phyloP scores from a whole-genome alignment of 2,329 filamentous ascomycete species.

The Pseudogymnoascus sp. region DNA sequence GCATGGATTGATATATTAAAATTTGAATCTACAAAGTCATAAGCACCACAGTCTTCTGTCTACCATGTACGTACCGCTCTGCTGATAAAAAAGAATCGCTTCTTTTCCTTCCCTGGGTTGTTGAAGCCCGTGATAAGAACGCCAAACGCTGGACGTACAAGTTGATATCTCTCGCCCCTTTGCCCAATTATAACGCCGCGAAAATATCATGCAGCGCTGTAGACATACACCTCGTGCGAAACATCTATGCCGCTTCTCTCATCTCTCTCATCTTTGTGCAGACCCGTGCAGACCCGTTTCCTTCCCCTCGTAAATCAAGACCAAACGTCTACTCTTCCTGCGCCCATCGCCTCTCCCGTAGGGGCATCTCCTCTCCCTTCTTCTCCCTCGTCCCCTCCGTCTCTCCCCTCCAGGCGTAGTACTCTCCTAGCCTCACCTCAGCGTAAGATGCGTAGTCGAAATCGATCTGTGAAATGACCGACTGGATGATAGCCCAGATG shows the following conservation, averaged over 20 bases:
- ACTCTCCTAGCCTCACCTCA: conserved; percentile 76
- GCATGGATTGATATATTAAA: conserved; percentile 4
- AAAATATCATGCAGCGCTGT: conserved; percentile 1
- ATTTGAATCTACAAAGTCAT: not conserved
- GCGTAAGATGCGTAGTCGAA: conserved; percentile 95
- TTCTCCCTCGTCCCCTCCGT: conserved; percentile 50
- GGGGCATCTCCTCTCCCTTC: conserved; percentile 50
- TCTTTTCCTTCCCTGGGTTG: conserved; percentile 9
- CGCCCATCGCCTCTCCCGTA: conserved; percentile 72
- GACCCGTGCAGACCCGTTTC: not conserved
- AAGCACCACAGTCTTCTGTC: conserved; percentile 3
- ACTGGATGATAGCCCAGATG: conserved; percentile 92
- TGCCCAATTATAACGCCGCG: conserved; percentile 2
- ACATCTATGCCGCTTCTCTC: conserved; percentile 1
- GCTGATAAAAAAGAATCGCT: not conserved
- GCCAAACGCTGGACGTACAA: conserved; percentile 8
- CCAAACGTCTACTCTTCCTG: conserved; percentile 18
- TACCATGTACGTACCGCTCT: conserved; percentile 3
- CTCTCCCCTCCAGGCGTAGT: conserved; percentile 84
- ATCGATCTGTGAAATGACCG: conserved; percentile 86
- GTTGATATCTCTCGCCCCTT: conserved; percentile 7
- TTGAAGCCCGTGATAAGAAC: conserved; percentile 9
- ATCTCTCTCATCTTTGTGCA: not conserved
- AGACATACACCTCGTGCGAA: conserved; percentile 1
- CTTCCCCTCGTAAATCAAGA: not conserved